Conservation (phyloP, 177 flowering plant species). For the Vitis hybrid region DNA sequence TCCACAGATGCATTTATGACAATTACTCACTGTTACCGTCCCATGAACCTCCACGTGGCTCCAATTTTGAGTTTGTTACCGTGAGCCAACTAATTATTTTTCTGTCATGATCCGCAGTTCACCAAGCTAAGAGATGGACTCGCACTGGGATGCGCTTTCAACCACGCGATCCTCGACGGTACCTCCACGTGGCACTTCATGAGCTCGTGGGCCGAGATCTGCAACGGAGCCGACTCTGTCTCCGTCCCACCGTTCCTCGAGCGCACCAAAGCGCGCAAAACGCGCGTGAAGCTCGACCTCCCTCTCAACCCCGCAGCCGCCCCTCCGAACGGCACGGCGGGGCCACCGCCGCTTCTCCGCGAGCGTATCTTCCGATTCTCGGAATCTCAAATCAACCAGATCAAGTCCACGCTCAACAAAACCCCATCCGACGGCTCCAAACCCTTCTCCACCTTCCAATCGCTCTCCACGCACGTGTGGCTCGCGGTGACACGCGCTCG, state of each 20-base stretch:
- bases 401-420: constrained; percentile 63
- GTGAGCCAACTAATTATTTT: background rate
- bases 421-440: constrained; percentile 34
- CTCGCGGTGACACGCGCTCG: constrained; percentile 76
- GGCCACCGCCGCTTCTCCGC: constrained; percentile 25
- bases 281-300: constrained; percentile 79
- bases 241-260: constrained; percentile 76
- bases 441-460: constrained; percentile 84
- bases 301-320: constrained; percentile 23
- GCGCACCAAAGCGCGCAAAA: constrained; percentile 73
- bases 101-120: constrained; percentile 35
- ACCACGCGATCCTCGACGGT: constrained; percentile 89
- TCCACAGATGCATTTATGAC: too few species aligned
- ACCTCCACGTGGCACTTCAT: constrained; percentile 97
- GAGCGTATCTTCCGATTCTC: constrained; percentile 84
- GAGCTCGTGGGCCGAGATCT: constrained; percentile 87
- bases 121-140: constrained; percentile 88
- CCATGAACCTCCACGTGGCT: background rate
- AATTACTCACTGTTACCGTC: too few species aligned
- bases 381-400: constrained; percentile 54
- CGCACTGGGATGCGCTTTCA: constrained; percentile 85
- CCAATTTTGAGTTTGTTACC: background rate
- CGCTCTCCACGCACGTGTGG: constrained; percentile 77
- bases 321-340: constrained; percentile 16
- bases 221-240: constrained; percentile 48